Evolutionary conservation across 306 rosid species (phyloP).

Genomic region (peach (Prunus persica)): Prunus_persica_NCBIv2 NC_034009.1:42725001-42725500

Average conservation of each 20-base stretch:
- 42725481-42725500: constrained; percentile 35
- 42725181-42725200: constrained; percentile 26
- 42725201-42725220: constrained; percentile 28
- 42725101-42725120: constrained; percentile 8
- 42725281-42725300: constrained; percentile 38
- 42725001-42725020: constrained; percentile 17
- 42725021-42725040: constrained; percentile 9
- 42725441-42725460: constrained; percentile 25
- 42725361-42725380: constrained; percentile 33
- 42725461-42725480: constrained; percentile 35
- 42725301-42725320: constrained; percentile 35
- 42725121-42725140: not conserved
- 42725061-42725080: constrained; percentile 17
- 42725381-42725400: constrained; percentile 32
- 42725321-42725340: constrained; percentile 36
- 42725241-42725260: constrained; percentile 8
- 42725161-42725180: constrained; percentile 28
- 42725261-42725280: constrained; percentile 32
- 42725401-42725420: constrained; percentile 36
- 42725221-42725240: not conserved
- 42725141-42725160: constrained; percentile 17
- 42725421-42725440: constrained; percentile 30
- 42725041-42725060: constrained; percentile 27
- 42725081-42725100: not conserved
- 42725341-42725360: constrained; percentile 28